These are phyloP conservation scores for Thermothelomyces thermophilus DNA, from an alignment of 2,329 filamentous ascomycete species.

Conservation along the genomic window DNA sequence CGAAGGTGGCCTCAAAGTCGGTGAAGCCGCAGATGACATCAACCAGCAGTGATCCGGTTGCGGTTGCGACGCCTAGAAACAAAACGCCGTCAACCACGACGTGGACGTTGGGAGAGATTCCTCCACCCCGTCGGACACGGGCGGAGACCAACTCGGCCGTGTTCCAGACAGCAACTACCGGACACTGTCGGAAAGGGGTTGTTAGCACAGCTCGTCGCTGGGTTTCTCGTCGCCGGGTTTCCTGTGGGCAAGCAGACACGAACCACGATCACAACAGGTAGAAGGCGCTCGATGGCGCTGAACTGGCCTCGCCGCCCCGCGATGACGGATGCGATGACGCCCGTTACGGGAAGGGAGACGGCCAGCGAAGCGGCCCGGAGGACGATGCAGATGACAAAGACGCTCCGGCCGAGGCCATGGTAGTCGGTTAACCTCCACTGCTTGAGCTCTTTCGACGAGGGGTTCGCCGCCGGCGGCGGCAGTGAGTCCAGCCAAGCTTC, in stretches of 20 bases:
- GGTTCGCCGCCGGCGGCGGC: conserved; percentile 6
- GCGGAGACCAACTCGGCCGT: conserved; percentile 15
- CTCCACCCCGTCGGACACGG: conserved; percentile 4
- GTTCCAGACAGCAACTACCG: conserved; percentile 15
- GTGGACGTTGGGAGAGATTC: conserved; percentile 16
- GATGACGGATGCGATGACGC: conserved; percentile 3
- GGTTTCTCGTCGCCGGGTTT: too few relatives aligned
- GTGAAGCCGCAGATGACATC: conserved; percentile 17
- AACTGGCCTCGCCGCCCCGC: neutral
- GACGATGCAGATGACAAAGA: conserved; percentile 14
- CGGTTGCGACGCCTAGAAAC: conserved; percentile 7
- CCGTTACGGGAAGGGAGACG: conserved; percentile 7
- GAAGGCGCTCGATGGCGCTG: neutral
- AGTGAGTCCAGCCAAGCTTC: conserved; percentile 20
- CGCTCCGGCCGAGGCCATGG: conserved; percentile 6
- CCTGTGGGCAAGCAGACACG: neutral
- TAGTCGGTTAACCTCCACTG: conserved; percentile 16
- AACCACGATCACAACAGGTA: conserved; percentile 15
- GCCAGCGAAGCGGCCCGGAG: conserved; percentile 11
- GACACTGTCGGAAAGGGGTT: conserved; percentile 7
- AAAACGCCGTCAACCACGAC: conserved; percentile 13
- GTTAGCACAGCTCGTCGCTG: too few relatives aligned
- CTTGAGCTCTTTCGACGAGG: conserved; percentile 10
- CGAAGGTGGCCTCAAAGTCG: neutral
- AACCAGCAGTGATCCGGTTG: conserved; percentile 11